Base-by-base conservation (phyloP, 768 basidiomycete genomes). In the Tremella fuciformis region DNA sequence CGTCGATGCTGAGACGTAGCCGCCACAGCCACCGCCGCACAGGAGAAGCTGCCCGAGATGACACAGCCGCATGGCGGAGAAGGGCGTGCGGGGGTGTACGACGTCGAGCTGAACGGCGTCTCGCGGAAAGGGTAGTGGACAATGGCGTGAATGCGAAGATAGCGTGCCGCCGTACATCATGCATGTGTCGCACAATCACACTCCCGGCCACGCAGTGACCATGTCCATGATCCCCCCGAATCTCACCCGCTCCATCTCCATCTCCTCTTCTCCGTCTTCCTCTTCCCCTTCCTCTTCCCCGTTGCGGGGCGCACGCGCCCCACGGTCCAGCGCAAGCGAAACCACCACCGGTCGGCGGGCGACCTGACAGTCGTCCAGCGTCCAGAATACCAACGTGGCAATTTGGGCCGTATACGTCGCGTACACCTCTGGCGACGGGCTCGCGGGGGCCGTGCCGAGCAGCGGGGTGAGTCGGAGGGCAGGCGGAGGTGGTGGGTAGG, bases 351-450 rank as follows among this genome's bases (percentile, higher is more conserved):
- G 83, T 58, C 82, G 80, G 53, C 85, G 80, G 22, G 77, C 67
- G 41, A 67, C 77, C 42, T 80, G 73, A n/a, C 77, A 71, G 53
- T 81, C 59, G 80, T 54, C 82, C 68, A 66, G 26, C 15, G 53
- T 64, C 69, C 81, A 79, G 88, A 91, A 96, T 6, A 92, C 75
- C 25, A 93, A 80, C 0, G 90, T 90, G 0, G 91, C 88, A 46
- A 91, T 85, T 67, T 96, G 92, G n/a, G 85, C 80, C 0, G 85
- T 85, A 75, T 93, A 94, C 0, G 94, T 80, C 37, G 85, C 85
- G 70, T 93, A 83, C 21, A 94, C 77, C 55, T 88, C 84, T 9
- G 85, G 83, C 0, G 87, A 84, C 29, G 29, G 29, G 29, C 29
- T 11, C 4, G 29, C 4, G 11, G 29, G 29, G 29, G 29, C 29